phyloP scores from a whole-genome alignment of 768 basidiomycete species.

The Butyriboletus loyo region DNA sequence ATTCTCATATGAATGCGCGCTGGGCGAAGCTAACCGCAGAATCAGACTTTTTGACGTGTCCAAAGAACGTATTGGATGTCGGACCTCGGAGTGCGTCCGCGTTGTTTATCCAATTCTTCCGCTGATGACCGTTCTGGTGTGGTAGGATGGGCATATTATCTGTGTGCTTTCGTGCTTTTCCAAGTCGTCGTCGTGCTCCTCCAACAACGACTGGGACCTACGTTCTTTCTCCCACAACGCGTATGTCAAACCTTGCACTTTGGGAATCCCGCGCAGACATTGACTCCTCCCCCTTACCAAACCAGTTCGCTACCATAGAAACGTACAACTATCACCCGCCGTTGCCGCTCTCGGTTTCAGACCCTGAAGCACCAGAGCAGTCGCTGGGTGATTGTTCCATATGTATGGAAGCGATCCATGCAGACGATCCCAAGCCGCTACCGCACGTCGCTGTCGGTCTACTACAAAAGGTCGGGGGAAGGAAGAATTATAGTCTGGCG shows the following conservation, averaged over 20 bases:
- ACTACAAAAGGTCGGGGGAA: conserved; percentile 33
- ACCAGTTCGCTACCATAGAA: conserved; percentile 57
- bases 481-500: conserved; percentile 78
- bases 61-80: conserved; percentile 82
- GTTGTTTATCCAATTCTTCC: background rate
- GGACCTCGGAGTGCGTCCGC: conserved; percentile 60
- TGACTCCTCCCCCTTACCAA: background rate
- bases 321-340: conserved; percentile 85
- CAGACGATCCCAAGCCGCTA: conserved; percentile 42
- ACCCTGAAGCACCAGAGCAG: conserved; percentile 72
- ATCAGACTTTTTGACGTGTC: conserved; percentile 78
- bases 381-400: conserved; percentile 87
- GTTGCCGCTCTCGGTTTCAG: conserved; percentile 53
- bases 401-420: conserved; percentile 84
- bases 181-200: conserved; percentile 63
- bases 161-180: conserved; percentile 57
- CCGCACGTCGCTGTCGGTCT: conserved; percentile 39
- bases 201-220: conserved; percentile 74
- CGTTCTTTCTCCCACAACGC: conserved; percentile 76
- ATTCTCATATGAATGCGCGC: background rate
- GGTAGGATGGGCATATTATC: conserved; percentile 61
- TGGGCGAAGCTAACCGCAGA: background rate
- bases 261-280: background rate
- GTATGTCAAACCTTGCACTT: conserved; percentile 39
- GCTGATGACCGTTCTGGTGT: background rate